Percentiles rank a stretch among this genome's conserved stretches.
Conservation (phyloP, 768 basidiomycete genomes). For the Leccinellum luteum region DNA sequence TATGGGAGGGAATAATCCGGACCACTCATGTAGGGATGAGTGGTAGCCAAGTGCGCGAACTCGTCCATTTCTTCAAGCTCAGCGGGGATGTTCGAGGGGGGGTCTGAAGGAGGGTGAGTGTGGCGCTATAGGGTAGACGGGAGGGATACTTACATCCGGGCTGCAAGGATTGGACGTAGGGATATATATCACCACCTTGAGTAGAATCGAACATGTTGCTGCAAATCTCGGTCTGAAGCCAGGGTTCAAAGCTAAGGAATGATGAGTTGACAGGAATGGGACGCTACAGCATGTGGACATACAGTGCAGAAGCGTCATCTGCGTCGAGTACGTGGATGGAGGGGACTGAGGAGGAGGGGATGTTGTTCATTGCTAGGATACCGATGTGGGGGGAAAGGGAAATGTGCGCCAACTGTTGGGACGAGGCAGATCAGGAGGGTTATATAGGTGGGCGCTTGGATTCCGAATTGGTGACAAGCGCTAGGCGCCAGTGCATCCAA, state of each 20-base stretch:
- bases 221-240: background rate
- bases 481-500: conserved; percentile 10
- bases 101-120: conserved; percentile 12
- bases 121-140: conserved; percentile 9
- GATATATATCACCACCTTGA: background rate
- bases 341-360: conserved; percentile 14
- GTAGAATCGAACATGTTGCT: background rate
- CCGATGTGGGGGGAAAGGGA: background rate
- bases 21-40: conserved; percentile 7
- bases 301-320: conserved; percentile 15
- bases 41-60: conserved; percentile 13
- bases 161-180: background rate
- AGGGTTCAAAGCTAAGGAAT: conserved; percentile 7
- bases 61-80: conserved; percentile 22
- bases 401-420: conserved; percentile 7
- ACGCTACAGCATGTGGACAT: conserved; percentile 7
- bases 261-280: conserved; percentile 8
- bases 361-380: conserved; percentile 10
- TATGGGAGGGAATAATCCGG: conserved; percentile 6
- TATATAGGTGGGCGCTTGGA: conserved; percentile 16
- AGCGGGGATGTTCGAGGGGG: background rate
- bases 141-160: conserved; percentile 7
- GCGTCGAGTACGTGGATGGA: conserved; percentile 14
- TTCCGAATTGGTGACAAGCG: conserved; percentile 10
- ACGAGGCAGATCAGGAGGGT: background rate